These are phyloP conservation scores for Cadophora luteo-olivacea DNA, from an alignment of 2,329 filamentous ascomycete species.

Conservation along the genomic window DNA sequence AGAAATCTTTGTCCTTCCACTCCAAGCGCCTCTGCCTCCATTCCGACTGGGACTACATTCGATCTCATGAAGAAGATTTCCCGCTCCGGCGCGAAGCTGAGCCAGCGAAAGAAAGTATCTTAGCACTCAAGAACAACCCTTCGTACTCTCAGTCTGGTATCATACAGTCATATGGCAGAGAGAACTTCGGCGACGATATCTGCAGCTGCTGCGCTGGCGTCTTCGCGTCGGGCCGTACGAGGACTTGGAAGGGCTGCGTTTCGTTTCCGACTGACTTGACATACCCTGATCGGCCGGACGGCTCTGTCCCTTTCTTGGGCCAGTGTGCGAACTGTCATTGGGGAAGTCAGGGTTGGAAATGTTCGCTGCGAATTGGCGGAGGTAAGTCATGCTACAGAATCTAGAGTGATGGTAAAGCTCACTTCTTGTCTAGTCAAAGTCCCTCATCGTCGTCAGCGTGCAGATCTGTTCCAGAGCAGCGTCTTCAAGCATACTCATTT, in stretches of 20 bases:
- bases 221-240: background rate
- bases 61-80: background rate
- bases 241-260: constrained; percentile 11
- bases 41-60: constrained; percentile 6
- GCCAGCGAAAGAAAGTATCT: background rate
- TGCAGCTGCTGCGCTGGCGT: constrained; percentile 1
- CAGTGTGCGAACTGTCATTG: constrained; percentile 15
- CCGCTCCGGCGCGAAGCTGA: constrained; percentile 4
- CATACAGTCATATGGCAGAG: constrained; percentile 8
- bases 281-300: background rate
- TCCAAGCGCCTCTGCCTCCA: constrained; percentile 5
- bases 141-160: constrained; percentile 4
- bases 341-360: constrained; percentile 10
- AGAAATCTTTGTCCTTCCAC: constrained; percentile 2
- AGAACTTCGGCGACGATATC: background rate
- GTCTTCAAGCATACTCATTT: background rate
- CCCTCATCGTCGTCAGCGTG: background rate
- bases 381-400: background rate
- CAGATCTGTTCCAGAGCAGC: constrained; percentile 7
- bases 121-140: constrained; percentile 7
- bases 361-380: background rate
- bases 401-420: background rate
- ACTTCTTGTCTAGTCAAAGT: background rate
- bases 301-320: background rate
- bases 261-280: background rate